A percentile compares a stretch with the other conserved stretches of the same genome.
Evolutionary conservation across 2,329 filamentous ascomycete genomes (phyloP).

Genomic region (Blastomyces emzantsi): DNA sequence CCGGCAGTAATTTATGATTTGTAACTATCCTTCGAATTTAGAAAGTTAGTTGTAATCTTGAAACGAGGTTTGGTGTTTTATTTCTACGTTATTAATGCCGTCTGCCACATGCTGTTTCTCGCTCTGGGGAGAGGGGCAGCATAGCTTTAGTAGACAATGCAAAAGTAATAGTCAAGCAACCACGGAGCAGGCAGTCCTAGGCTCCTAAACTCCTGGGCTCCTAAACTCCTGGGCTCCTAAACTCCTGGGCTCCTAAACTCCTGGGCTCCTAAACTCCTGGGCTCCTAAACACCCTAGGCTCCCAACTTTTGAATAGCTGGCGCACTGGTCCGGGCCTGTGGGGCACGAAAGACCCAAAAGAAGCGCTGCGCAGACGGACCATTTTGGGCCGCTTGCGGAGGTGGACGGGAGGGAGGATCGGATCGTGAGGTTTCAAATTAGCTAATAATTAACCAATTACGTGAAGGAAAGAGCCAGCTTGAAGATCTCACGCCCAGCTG

Average conservation of each 20-base stretch:
- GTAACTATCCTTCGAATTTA: not conserved
- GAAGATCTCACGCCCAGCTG: not conserved
- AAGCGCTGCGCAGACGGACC: not conserved
- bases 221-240: too few relatives aligned
- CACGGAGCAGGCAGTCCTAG: too few relatives aligned
- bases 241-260: too few relatives aligned
- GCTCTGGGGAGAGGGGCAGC: not conserved
- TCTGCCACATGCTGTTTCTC: not conserved
- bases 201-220: too few relatives aligned
- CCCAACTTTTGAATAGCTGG: too few relatives aligned
- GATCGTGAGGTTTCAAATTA: constrained; percentile 4
- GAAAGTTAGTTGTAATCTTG: not conserved
- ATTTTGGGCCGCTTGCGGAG: not conserved
- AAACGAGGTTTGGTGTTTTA: not conserved
- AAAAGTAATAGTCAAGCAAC: too few relatives aligned
- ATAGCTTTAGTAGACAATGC: not conserved
- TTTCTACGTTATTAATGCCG: not conserved
- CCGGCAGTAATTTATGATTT: not conserved
- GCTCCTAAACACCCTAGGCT: too few relatives aligned
- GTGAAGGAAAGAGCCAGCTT: not conserved
- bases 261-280: too few relatives aligned
- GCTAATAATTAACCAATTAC: not conserved
- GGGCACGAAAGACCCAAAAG: not conserved
- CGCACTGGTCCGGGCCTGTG: not conserved
- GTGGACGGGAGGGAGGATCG: constrained; percentile 5